phyloP scores from a whole-genome alignment of 163 green algal species.

The Scenedesmus sp. region DNA sequence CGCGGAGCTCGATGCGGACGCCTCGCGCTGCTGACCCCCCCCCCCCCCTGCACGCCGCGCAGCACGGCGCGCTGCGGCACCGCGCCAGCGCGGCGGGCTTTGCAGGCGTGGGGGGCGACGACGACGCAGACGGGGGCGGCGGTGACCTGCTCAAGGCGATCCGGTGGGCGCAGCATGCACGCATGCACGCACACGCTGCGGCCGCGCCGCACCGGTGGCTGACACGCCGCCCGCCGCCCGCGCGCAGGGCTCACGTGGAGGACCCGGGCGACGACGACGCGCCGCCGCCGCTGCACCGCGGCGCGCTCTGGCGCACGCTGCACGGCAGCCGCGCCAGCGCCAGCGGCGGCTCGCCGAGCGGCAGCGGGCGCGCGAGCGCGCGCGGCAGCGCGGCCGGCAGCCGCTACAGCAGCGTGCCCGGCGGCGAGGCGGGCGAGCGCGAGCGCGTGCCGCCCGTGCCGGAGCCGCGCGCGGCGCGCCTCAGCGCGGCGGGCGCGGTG shows the following conservation, averaged over 20 bases:
- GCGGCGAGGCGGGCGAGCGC: not conserved
- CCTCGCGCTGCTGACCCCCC: no score
- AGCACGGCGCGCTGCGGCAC: not conserved
- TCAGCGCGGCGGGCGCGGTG: not conserved
- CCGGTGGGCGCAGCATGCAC: no score
- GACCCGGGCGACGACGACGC: not conserved
- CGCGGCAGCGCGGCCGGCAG: not conserved
- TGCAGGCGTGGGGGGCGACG: not conserved
- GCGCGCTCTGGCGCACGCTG: no score
- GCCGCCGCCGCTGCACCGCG: no score
- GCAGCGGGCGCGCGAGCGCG: not conserved
- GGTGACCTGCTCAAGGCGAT: slow-evolving; percentile 35
- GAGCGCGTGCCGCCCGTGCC: not conserved
- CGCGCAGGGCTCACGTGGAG: not conserved
- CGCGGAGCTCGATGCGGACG: not conserved
- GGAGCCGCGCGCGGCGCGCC: not conserved
- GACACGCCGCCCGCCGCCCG: no score
- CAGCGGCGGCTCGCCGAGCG: no score
- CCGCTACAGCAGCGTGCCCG: slow-evolving; percentile 13
- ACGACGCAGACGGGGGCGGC: slow-evolving; percentile 1
- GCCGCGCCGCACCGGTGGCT: no score
- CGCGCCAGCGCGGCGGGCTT: not conserved
- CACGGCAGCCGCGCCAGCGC: no score
- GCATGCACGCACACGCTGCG: no score
- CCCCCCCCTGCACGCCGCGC: no score